Conservation (phyloP, 106 monocot species). For the Cymbidium sinense region DNA sequence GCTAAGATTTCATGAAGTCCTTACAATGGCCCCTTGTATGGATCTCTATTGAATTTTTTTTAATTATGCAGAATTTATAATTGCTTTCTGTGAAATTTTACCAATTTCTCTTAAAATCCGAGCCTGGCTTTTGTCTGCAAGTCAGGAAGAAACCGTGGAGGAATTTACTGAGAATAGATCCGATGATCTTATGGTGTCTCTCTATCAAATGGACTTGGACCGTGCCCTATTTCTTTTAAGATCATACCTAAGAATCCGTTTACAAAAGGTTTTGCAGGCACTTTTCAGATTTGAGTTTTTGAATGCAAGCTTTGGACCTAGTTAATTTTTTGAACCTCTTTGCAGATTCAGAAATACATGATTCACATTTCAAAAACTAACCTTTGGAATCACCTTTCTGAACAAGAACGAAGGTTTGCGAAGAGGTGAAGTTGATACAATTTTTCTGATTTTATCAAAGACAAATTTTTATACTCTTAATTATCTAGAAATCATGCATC, state of each 20-base stretch:
- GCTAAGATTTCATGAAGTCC: neutral
- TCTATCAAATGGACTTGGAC: slow-evolving; percentile 93
- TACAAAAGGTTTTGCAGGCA: slow-evolving; percentile 52
- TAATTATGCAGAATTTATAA: neutral
- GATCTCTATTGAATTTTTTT: neutral
- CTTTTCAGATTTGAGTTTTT: neutral
- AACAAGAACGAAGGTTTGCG: slow-evolving; percentile 68
- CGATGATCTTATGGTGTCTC: slow-evolving; percentile 74
- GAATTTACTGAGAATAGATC: slow-evolving; percentile 43
- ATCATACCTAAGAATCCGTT: slow-evolving; percentile 84
- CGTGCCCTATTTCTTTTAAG: slow-evolving; percentile 72
- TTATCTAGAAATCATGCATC: slow-evolving; percentile 5
- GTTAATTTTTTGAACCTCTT: neutral
- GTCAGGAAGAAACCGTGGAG: slow-evolving; percentile 80
- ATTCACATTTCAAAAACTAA: slow-evolving; percentile 65
- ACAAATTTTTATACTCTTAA: neutral
- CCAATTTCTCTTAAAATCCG: slow-evolving; percentile 1
- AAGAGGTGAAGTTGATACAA: slow-evolving; percentile 30
- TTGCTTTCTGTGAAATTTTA: neutral
- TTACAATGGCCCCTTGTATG: neutral
- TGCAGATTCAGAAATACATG: slow-evolving; percentile 81
- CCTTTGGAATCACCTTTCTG: slow-evolving; percentile 68
- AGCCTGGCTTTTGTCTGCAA: neutral
- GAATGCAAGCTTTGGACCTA: neutral
- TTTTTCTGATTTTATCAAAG: neutral